phyloP scores from a whole-genome alignment of 176 grass and related monocot genomes.

The Bromus sterilis region DNA sequence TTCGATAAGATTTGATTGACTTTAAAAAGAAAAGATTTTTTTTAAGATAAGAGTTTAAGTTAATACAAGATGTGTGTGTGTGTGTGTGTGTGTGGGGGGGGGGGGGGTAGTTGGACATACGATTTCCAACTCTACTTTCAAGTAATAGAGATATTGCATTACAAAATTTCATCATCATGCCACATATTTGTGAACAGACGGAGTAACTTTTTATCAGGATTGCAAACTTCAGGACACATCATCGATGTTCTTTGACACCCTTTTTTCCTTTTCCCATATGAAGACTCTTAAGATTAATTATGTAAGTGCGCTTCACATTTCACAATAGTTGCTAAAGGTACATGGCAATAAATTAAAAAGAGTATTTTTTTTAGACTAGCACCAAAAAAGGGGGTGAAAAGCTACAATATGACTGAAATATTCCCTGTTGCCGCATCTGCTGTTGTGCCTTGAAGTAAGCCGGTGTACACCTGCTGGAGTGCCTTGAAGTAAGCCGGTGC shows the following conservation, averaged over 20 bases:
- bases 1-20: too few relatives aligned
- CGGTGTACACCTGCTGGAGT: neutral
- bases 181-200: too few relatives aligned
- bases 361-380: conserved; percentile 11
- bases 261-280: neutral
- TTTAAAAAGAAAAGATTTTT: too few relatives aligned
- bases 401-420: conserved; percentile 23
- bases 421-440: conserved; percentile 6
- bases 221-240: neutral
- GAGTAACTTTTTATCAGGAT: neutral
- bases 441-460: conserved; percentile 5
- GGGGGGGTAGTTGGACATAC: too few relatives aligned
- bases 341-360: conserved; percentile 25
- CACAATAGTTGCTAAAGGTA: conserved; percentile 28
- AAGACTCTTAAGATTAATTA: conserved; percentile 24
- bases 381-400: neutral
- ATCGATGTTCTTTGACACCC: neutral
- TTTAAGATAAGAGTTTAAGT: too few relatives aligned
- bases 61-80: too few relatives aligned
- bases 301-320: conserved; percentile 21
- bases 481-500: conserved; percentile 3
- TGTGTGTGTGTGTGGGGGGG: too few relatives aligned
- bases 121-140: too few relatives aligned
- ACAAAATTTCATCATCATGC: too few relatives aligned
- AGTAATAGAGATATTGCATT: too few relatives aligned